Evolutionary conservation across 176 grass and related monocot genomes (phyloP).

Genomic region (Thalia dealbata): DNA sequence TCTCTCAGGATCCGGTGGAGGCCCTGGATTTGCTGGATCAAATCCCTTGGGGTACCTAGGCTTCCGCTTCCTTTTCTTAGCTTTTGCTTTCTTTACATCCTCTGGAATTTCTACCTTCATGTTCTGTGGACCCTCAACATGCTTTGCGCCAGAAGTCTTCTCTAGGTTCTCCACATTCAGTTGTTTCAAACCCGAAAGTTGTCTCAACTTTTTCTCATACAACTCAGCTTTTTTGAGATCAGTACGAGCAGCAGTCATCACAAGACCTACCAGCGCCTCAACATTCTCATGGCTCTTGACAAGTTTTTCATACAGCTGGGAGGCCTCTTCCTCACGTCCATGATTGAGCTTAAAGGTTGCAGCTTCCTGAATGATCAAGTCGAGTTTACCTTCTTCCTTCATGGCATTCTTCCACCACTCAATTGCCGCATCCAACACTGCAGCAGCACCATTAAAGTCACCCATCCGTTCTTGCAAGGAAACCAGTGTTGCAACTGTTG

Average conservation of each 20-base stretch:
- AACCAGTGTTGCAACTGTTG: constrained; percentile 61
- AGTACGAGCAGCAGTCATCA: constrained; percentile 53
- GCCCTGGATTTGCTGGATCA: constrained; percentile 70
- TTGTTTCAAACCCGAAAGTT: constrained; percentile 60
- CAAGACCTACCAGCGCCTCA: constrained; percentile 71
- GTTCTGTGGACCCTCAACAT: constrained; percentile 41
- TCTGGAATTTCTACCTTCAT: constrained; percentile 42
- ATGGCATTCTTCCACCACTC: constrained; percentile 86
- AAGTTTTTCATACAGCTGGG: constrained; percentile 65
- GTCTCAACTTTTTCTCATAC: constrained; percentile 79
- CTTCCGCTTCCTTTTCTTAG: constrained; percentile 87
- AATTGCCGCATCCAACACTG: constrained; percentile 65
- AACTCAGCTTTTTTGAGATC: constrained; percentile 75
- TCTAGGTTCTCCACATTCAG: constrained; percentile 65
- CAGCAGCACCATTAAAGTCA: constrained; percentile 36
- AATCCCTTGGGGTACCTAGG: constrained; percentile 78
- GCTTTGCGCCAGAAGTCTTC: constrained; percentile 73
- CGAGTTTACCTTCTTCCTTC: constrained; percentile 66
- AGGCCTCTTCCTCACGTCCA: constrained; percentile 63
- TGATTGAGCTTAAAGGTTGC: constrained; percentile 82
- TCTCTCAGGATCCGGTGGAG: constrained; percentile 81
- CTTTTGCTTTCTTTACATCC: constrained; percentile 62
- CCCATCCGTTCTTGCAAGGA: constrained; percentile 55
- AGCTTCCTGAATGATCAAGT: constrained; percentile 57
- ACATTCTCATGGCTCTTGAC: constrained; percentile 56